These are phyloP conservation scores for Coelastrella sp. DNA, from an alignment of 139 green algal species.

Conservation along the genomic window DNA sequence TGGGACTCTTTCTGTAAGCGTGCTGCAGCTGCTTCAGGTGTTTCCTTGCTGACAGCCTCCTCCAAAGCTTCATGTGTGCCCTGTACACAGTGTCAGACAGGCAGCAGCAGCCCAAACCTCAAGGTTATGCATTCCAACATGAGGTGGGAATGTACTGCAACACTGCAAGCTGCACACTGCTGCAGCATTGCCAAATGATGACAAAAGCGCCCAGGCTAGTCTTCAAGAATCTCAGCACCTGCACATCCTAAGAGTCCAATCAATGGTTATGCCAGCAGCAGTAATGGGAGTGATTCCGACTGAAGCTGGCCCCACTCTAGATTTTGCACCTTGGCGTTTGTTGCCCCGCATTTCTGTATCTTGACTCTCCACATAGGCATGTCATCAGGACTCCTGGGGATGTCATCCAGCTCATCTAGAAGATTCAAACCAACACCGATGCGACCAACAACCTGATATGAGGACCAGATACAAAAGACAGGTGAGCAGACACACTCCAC, in stretches of 20 bases:
- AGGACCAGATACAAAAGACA: too few species aligned
- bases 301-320: too few species aligned
- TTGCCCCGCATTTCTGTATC: slow-evolving; percentile 22
- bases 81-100: not conserved
- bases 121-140: too few species aligned
- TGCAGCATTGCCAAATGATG: too few species aligned
- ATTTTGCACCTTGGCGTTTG: slow-evolving; percentile 29
- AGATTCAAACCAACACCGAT: slow-evolving; percentile 61
- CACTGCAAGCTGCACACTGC: slow-evolving; percentile 30
- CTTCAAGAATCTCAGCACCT: too few species aligned
- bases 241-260: too few species aligned
- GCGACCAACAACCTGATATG: slow-evolving; percentile 78
- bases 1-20: slow-evolving; percentile 52
- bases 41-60: slow-evolving; percentile 48
- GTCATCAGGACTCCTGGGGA: slow-evolving; percentile 61
- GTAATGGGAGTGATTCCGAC: too few species aligned
- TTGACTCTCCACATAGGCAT: slow-evolving; percentile 51
- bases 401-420: slow-evolving; percentile 59
- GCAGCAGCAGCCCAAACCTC: not conserved
- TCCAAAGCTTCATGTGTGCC: slow-evolving; percentile 62
- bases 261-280: too few species aligned
- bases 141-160: too few species aligned
- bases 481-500: too few species aligned
- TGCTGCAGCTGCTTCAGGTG: slow-evolving; percentile 46
- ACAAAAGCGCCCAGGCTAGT: too few species aligned